Percentiles rank a stretch among this genome's conserved stretches.
phyloP scores from a whole-genome alignment of 495 filamentous ascomycete species.

The Hyaloscypha hepaticicola region DNA sequence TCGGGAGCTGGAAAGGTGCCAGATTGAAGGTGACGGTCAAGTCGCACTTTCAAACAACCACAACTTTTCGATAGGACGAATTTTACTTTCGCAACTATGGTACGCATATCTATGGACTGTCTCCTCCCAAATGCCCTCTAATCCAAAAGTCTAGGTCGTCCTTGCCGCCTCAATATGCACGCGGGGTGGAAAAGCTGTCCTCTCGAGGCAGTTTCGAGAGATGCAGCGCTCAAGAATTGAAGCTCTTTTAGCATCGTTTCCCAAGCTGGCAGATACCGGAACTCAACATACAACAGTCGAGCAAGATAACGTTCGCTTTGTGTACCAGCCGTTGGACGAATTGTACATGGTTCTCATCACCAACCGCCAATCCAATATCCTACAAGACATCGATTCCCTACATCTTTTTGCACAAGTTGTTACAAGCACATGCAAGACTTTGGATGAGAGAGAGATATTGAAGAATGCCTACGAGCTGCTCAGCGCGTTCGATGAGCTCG shows the following conservation, averaged over 20 bases:
- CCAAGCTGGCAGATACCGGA: slow-evolving; percentile 90
- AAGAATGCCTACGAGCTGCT: slow-evolving; percentile 94
- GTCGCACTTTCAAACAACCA: slow-evolving; percentile 13
- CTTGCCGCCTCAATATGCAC: slow-evolving; percentile 99
- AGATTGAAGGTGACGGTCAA: not conserved
- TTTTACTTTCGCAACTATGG: slow-evolving; percentile 33
- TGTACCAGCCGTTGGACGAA: slow-evolving; percentile 98
- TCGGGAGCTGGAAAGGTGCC: not conserved
- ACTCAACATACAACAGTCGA: slow-evolving; percentile 98
- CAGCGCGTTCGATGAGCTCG: slow-evolving; percentile 93
- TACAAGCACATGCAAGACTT: slow-evolving; percentile 88
- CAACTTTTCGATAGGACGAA: slow-evolving; percentile 15
- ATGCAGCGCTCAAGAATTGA: slow-evolving; percentile 95
- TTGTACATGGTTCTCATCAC: slow-evolving; percentile 99
- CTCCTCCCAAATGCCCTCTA: slow-evolving; percentile 5
- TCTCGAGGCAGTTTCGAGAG: slow-evolving; percentile 94
- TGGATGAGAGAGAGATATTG: slow-evolving; percentile 92
- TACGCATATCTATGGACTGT: slow-evolving; percentile 9
- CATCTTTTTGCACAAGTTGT: slow-evolving; percentile 97
- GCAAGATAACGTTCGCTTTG: slow-evolving; percentile 98
- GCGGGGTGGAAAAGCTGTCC: slow-evolving; percentile 92
- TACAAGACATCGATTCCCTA: slow-evolving; percentile 97
- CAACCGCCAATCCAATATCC: slow-evolving; percentile 97
- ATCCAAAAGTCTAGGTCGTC: slow-evolving; percentile 67
- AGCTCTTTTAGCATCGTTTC: slow-evolving; percentile 92